These are phyloP conservation scores for Sindora glabra DNA, from an alignment of 306 rosid genomes.

Conservation along the genomic window DNA sequence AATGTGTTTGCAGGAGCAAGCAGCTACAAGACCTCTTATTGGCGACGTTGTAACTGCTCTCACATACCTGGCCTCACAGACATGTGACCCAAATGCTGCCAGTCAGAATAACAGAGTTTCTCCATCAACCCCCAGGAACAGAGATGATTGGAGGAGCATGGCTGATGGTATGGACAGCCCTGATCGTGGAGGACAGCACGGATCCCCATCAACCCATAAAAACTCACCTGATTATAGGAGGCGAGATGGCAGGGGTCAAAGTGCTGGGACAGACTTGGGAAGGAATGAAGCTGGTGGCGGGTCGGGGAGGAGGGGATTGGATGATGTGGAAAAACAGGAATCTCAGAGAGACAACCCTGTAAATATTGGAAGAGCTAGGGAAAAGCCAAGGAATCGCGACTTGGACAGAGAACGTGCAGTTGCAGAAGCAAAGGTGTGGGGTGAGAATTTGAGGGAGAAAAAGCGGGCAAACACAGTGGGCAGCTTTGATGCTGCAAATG, in stretches of 20 bases:
- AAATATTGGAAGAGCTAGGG: conserved; percentile 71
- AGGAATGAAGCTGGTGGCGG: conserved; percentile 62
- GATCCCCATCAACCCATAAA: conserved; percentile 67
- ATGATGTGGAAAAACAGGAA: conserved; percentile 61
- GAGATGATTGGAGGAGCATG: too few relatives aligned
- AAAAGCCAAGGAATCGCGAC: conserved; percentile 79
- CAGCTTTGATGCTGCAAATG: too few relatives aligned
- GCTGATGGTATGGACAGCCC: too few relatives aligned
- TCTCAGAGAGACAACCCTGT: conserved; percentile 77
- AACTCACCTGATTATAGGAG: conserved; percentile 78
- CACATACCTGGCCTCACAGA: too few relatives aligned
- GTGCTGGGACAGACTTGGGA: conserved; percentile 35
- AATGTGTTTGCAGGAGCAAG: too few relatives aligned
- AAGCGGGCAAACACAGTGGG: conserved; percentile 31
- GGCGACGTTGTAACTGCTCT: too few relatives aligned
- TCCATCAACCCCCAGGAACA: conserved; percentile 21
- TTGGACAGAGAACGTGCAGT: conserved; percentile 90
- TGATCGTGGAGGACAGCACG: conserved; percentile 46
- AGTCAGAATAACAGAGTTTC: conserved; percentile 46
- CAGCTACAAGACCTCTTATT: too few relatives aligned
- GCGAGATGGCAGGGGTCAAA: conserved; percentile 58
- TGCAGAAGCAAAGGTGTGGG: conserved; percentile 96
- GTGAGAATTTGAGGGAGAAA: conserved; percentile 93
- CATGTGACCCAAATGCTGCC: too few relatives aligned
- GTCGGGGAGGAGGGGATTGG: conserved; percentile 85